Conservation (phyloP, 2,329 filamentous ascomycete species). For the Triangularia setosa region DNA sequence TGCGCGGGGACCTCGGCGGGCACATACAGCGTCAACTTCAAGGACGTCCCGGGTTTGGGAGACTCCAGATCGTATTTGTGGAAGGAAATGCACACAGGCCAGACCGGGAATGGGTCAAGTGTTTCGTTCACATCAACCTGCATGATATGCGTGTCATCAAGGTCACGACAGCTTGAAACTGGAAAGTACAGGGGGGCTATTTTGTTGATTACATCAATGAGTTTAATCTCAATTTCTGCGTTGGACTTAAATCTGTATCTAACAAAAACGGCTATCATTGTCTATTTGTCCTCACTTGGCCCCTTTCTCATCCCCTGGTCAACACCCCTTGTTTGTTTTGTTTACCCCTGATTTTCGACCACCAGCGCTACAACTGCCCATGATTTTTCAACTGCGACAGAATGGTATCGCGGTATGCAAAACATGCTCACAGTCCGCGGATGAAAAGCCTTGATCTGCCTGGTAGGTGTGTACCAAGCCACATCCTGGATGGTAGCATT, state of each 20-base stretch:
- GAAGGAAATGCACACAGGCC: conserved; percentile 31
- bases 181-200: not conserved
- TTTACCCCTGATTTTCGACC: not conserved
- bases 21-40: conserved; percentile 43
- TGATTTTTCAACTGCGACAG: no score
- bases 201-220: no score
- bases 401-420: no score
- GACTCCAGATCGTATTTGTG: conserved; percentile 38
- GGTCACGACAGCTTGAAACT: conserved; percentile 13
- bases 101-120: conserved; percentile 23
- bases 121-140: conserved; percentile 23
- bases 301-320: not conserved
- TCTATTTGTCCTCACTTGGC: no score
- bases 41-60: conserved; percentile 36
- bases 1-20: conserved; percentile 37
- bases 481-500: no score
- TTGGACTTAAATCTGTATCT: no score
- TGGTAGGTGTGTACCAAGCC: no score
- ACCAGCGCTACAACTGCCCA: not conserved
- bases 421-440: no score
- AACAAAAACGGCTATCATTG: no score
- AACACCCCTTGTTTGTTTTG: not conserved
- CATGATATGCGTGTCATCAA: conserved; percentile 29
- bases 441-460: no score
- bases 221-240: no score